These are phyloP conservation scores for Mycena haematopus DNA, from an alignment of 768 basidiomycete genomes.

Conservation along the genomic window DNA sequence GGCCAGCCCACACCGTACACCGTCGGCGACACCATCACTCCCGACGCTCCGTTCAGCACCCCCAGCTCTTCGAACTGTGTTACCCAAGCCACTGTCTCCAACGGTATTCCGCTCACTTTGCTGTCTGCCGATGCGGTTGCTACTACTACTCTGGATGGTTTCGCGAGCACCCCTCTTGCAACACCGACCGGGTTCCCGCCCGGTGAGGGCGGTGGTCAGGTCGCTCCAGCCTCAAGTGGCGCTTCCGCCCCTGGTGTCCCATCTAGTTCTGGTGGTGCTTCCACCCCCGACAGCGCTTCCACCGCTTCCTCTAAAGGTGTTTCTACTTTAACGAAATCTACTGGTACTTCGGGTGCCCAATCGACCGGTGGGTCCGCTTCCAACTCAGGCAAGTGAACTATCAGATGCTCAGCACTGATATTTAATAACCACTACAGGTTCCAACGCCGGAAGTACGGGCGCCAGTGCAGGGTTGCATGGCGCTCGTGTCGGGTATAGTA, in stretches of 20 bases:
- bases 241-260: background rate
- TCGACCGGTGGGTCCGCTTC: background rate
- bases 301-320: too few relatives aligned
- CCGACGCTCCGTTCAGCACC: constrained; percentile 40
- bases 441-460: background rate
- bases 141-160: constrained; percentile 4
- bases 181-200: background rate
- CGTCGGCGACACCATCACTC: constrained; percentile 47
- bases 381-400: background rate
- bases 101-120: constrained; percentile 42
- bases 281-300: background rate
- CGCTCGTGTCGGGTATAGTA: constrained; percentile 14
- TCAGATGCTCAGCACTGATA: too few relatives aligned
- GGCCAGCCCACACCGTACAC: constrained; percentile 41
- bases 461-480: constrained; percentile 16
- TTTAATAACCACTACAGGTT: background rate
- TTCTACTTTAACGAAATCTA: background rate
- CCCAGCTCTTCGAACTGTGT: constrained; percentile 51
- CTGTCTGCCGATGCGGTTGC: constrained; percentile 17
- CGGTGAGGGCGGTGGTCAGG: background rate
- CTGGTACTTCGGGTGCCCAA: background rate
- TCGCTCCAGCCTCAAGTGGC: background rate
- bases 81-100: constrained; percentile 44
- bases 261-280: background rate
- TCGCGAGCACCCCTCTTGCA: constrained; percentile 5